These are phyloP conservation scores for Globisporangium viniferum DNA, from an alignment of 352 stramenopile genomes.

Conservation along the genomic window DNA sequence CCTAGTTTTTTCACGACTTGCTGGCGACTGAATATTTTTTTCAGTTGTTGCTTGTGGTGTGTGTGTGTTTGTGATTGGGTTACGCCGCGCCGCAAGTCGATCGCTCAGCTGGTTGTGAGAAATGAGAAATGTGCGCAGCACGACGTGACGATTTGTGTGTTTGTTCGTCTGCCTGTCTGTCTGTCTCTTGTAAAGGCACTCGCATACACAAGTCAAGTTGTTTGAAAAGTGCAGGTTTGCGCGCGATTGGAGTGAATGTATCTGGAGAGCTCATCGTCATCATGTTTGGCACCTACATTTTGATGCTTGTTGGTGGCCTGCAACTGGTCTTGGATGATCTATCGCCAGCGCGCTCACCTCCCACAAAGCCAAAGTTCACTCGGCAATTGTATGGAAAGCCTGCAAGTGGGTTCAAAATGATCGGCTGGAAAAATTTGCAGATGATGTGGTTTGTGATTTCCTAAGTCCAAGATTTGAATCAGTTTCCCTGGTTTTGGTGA, in stretches of 20 bases:
- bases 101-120: neutral
- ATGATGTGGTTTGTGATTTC: neutral
- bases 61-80: constrained; percentile 1
- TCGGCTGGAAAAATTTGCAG: neutral
- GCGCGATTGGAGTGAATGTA: neutral
- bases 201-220: neutral
- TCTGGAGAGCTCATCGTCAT: neutral
- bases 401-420: neutral
- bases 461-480: neutral
- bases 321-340: neutral
- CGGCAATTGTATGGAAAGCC: neutral
- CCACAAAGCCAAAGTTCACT: neutral
- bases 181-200: neutral
- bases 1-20: neutral
- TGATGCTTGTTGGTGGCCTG: no score
- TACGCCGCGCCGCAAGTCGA: neutral
- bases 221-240: neutral
- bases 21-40: neutral
- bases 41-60: neutral
- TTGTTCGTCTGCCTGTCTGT: neutral
- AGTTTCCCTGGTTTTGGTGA: neutral
- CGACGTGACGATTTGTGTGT: neutral
- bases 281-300: no score
- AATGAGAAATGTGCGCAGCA: neutral
- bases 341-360: neutral